phyloP scores from a whole-genome alignment of 2,329 filamentous ascomycete genomes.

The Rhynchosporium graminicola region DNA sequence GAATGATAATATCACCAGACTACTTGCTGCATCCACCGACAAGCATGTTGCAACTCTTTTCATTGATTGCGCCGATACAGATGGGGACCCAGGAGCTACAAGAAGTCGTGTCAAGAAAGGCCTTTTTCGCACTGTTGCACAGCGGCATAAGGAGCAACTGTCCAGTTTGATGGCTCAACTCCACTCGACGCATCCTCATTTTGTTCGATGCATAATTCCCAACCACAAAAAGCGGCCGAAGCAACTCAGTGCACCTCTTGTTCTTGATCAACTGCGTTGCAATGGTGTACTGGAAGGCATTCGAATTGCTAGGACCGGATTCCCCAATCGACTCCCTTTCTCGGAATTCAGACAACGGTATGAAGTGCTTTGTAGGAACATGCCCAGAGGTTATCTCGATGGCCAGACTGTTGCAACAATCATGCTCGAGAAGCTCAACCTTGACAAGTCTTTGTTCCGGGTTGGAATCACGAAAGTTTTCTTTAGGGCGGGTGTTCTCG shows the following conservation, averaged over 20 bases:
- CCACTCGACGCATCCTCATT: constrained; percentile 95
- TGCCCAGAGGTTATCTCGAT: constrained; percentile 89
- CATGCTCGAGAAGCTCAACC: constrained; percentile 84
- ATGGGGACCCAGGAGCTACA: constrained; percentile 69
- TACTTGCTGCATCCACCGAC: constrained; percentile 80
- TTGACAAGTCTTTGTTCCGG: constrained; percentile 85
- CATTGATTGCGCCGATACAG: constrained; percentile 79
- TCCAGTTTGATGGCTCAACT: constrained; percentile 93
- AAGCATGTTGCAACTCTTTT: constrained; percentile 84
- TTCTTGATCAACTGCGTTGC: constrained; percentile 94
- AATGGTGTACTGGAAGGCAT: constrained; percentile 99
- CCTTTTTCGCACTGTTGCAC: constrained; percentile 92
- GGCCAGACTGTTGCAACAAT: constrained; percentile 81
- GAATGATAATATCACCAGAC: constrained; percentile 92
- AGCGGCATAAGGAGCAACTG: constrained; percentile 97
- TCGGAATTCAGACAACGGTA: constrained; percentile 94
- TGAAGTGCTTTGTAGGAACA: constrained; percentile 84
- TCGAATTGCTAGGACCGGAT: constrained; percentile 92
- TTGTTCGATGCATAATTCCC: constrained; percentile 94
- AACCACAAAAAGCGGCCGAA: constrained; percentile 98
- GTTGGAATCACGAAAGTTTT: constrained; percentile 97
- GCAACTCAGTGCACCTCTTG: constrained; percentile 86
- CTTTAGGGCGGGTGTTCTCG: constrained; percentile 92
- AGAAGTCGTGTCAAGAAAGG: constrained; percentile 92
- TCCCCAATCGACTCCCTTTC: constrained; percentile 90